phyloP scores from a whole-genome alignment of 768 basidiomycete genomes.

The Amanita fuliginea region DNA sequence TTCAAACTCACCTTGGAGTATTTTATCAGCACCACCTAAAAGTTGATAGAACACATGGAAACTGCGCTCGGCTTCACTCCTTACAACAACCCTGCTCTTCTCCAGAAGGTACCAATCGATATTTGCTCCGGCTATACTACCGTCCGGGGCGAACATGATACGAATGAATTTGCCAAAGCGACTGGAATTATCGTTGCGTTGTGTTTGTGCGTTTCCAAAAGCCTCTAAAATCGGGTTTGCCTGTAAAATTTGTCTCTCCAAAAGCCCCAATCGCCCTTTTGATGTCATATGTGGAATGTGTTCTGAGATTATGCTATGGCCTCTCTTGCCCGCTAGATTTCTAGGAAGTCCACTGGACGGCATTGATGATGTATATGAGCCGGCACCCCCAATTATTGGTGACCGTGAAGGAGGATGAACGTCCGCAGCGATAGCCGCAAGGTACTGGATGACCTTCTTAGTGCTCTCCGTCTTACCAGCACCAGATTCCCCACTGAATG shows the following conservation, averaged over 20 bases:
- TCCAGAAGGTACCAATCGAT: constrained; percentile 99
- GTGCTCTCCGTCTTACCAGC: constrained; percentile 99
- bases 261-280: constrained; percentile 71
- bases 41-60: constrained; percentile 98
- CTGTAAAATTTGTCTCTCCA: constrained; percentile 94
- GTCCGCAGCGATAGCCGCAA: constrained; percentile 92
- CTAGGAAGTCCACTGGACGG: constrained; percentile 63
- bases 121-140: constrained; percentile 94
- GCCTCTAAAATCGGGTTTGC: constrained; percentile 97
- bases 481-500: constrained; percentile 87
- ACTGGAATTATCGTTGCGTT: constrained; percentile 97
- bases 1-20: constrained; percentile 50
- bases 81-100: constrained; percentile 88
- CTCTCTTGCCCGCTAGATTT: constrained; percentile 48
- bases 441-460: constrained; percentile 98
- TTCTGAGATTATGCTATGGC: constrained; percentile 32
- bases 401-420: constrained; percentile 54
- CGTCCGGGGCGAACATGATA: constrained; percentile 87
- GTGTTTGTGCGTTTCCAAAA: constrained; percentile 97
- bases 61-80: constrained; percentile 81
- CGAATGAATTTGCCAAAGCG: constrained; percentile 98
- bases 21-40: constrained; percentile 55
- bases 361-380: constrained; percentile 41
- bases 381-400: constrained; percentile 42
- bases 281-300: constrained; percentile 37